A percentile compares a stretch with the other conserved stretches of the same genome.
Evolutionary conservation across 192 early-diverging fungal genomes (phyloP).

Genomic region (Linnemannia zychae): DNA sequence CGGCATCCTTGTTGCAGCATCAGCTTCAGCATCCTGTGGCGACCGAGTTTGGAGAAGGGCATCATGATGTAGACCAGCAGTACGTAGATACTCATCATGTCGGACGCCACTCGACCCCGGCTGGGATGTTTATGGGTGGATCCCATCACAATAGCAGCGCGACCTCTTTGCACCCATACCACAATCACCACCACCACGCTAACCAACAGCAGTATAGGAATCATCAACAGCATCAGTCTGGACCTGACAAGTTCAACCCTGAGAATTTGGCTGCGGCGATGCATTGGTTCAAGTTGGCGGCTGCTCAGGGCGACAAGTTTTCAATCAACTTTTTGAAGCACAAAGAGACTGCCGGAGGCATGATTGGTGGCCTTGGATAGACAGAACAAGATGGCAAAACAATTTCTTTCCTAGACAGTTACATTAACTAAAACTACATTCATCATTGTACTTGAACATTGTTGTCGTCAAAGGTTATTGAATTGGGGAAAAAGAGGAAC

Average conservation of each 20-base stretch:
- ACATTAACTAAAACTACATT: background rate
- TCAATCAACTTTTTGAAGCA: slow-evolving; percentile 58
- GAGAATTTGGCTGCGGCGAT: slow-evolving; percentile 57
- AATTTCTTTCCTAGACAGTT: background rate
- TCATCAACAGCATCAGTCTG: slow-evolving; percentile 13
- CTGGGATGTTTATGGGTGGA: slow-evolving; percentile 6
- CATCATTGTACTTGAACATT: background rate
- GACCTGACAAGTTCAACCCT: slow-evolving; percentile 56
- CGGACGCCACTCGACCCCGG: slow-evolving; percentile 12
- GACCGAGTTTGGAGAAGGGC: slow-evolving; percentile 42
- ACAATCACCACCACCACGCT: slow-evolving; percentile 11
- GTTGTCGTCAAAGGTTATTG: background rate
- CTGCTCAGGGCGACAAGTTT: slow-evolving; percentile 56
- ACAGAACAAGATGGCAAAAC: no score
- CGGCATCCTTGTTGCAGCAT: slow-evolving; percentile 21
- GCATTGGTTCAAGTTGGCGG: slow-evolving; percentile 58
- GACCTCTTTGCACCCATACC: background rate
- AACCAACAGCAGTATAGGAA: slow-evolving; percentile 20
- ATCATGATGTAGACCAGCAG: slow-evolving; percentile 35
- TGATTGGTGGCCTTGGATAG: slow-evolving; percentile 16
- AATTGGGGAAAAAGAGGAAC: no score
- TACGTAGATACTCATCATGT: slow-evolving; percentile 11
- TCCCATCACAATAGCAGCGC: background rate
- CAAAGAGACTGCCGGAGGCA: slow-evolving; percentile 49
- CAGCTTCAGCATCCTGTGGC: slow-evolving; percentile 9